A percentile compares a stretch with the other conserved stretches of the same genome.
Conservation (phyloP, 2,329 filamentous ascomycete genomes). For the Neurospora sp. region DNA sequence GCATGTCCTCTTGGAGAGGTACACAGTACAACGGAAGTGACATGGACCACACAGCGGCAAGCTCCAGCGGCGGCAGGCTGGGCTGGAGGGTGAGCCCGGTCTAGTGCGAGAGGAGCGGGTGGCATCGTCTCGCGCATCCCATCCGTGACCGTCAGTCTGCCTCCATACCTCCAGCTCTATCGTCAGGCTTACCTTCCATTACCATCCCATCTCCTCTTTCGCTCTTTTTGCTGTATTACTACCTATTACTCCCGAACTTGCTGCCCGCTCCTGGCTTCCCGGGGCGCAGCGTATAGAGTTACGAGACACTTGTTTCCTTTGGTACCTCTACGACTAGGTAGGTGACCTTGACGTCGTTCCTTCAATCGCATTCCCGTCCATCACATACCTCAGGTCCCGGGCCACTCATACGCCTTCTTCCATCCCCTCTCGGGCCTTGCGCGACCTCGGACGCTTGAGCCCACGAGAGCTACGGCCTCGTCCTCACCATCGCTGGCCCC, state of each 20-base stretch:
- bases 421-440: background rate
- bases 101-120: background rate
- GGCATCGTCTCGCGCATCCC: background rate
- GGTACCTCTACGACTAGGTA: background rate
- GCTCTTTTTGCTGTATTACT: constrained; percentile 28
- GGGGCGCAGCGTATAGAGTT: constrained; percentile 30
- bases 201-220: constrained; percentile 12
- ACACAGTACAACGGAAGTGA: background rate
- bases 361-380: background rate
- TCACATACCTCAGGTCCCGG: constrained; percentile 1
- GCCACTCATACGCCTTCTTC: background rate
- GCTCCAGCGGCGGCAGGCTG: background rate
- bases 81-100: background rate
- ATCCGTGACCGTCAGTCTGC: background rate
- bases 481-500: background rate
- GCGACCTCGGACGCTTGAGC: background rate
- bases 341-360: background rate
- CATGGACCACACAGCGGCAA: background rate
- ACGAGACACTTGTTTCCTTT: background rate
- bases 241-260: constrained; percentile 20
- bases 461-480: background rate
- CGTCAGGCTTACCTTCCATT: background rate
- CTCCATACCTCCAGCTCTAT: constrained; percentile 15
- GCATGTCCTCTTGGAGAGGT: background rate
- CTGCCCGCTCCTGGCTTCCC: constrained; percentile 37